Percentiles rank a stretch among this genome's conserved stretches.
Evolutionary conservation across 495 filamentous ascomycete species (phyloP).

Genomic region (Penicillium desertorum): DNA sequence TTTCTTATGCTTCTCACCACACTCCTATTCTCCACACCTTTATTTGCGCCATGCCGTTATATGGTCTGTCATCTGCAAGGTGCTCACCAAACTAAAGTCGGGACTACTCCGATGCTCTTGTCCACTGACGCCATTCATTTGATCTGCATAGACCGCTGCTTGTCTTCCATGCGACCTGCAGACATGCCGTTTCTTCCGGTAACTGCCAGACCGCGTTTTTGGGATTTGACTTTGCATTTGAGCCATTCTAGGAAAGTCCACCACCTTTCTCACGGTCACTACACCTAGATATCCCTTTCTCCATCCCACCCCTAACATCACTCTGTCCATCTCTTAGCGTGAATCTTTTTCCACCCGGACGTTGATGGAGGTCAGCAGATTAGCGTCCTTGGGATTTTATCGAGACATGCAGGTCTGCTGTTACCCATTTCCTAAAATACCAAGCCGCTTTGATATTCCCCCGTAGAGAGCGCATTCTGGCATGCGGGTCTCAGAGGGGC

Average conservation of each 20-base stretch:
- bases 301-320: conserved; percentile 16
- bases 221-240: conserved; percentile 8
- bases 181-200: conserved; percentile 2
- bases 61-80: conserved; percentile 26
- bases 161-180: conserved; percentile 26
- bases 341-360: conserved; percentile 9
- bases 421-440: conserved; percentile 14
- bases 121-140: conserved; percentile 13
- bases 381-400: conserved; percentile 16
- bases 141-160: conserved; percentile 35
- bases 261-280: conserved; percentile 3
- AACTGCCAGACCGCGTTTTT: conserved; percentile 13
- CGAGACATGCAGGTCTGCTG: conserved; percentile 27
- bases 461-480: conserved; percentile 23
- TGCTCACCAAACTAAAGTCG: background rate
- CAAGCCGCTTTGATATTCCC: conserved; percentile 17
- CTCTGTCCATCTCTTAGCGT: conserved; percentile 20
- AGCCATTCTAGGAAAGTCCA: conserved; percentile 8
- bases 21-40: conserved; percentile 26
- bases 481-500: conserved; percentile 26
- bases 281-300: conserved; percentile 4
- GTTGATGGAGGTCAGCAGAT: conserved; percentile 30
- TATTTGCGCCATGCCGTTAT: conserved; percentile 28
- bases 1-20: conserved; percentile 5
- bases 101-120: conserved; percentile 5